Conservation (phyloP, 2,329 filamentous ascomycete genomes). For the Neocatenulostroma microsporum region DNA sequence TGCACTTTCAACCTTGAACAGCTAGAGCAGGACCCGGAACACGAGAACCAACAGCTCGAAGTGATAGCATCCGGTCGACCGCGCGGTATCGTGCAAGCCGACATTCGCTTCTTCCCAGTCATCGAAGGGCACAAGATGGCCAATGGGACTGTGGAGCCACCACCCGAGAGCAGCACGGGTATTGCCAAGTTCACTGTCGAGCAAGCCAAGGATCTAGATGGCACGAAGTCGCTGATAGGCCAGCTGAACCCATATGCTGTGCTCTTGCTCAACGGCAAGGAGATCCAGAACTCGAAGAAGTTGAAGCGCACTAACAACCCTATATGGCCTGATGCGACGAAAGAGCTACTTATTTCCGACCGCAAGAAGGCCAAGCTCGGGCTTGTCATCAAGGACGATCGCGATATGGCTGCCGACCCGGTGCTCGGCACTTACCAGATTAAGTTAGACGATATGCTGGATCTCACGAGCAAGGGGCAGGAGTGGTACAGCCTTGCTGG, state of each 20-base stretch:
- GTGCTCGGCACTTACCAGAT: slow-evolving; percentile 89
- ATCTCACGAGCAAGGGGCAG: slow-evolving; percentile 82
- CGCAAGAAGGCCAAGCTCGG: slow-evolving; percentile 84
- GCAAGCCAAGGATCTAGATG: slow-evolving; percentile 92
- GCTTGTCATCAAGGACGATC: slow-evolving; percentile 89
- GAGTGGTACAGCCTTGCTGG: slow-evolving; percentile 92
- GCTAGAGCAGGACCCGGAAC: slow-evolving; percentile 65
- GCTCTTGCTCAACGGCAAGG: slow-evolving; percentile 83
- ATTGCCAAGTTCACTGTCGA: slow-evolving; percentile 90
- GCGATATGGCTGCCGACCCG: slow-evolving; percentile 74
- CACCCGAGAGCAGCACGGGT: slow-evolving; percentile 85
- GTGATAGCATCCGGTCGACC: slow-evolving; percentile 76
- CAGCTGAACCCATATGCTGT: slow-evolving; percentile 84
- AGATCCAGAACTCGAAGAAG: slow-evolving; percentile 81
- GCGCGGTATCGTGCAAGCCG: slow-evolving; percentile 69
- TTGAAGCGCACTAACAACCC: slow-evolving; percentile 96
- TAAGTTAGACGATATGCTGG: slow-evolving; percentile 86
- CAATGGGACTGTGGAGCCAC: slow-evolving; percentile 70
- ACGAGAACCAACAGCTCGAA: slow-evolving; percentile 79
- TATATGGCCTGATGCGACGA: slow-evolving; percentile 86
- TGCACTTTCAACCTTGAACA: slow-evolving; percentile 80
- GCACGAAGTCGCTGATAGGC: slow-evolving; percentile 83
- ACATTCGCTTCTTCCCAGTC: slow-evolving; percentile 93
- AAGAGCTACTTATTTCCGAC: slow-evolving; percentile 93
- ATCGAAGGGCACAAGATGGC: slow-evolving; percentile 62